Evolutionary conservation across 2,329 filamentous ascomycete species (phyloP), one percentile per base, ranked within the genome.

Genomic region (Nemania abortiva): DNA sequence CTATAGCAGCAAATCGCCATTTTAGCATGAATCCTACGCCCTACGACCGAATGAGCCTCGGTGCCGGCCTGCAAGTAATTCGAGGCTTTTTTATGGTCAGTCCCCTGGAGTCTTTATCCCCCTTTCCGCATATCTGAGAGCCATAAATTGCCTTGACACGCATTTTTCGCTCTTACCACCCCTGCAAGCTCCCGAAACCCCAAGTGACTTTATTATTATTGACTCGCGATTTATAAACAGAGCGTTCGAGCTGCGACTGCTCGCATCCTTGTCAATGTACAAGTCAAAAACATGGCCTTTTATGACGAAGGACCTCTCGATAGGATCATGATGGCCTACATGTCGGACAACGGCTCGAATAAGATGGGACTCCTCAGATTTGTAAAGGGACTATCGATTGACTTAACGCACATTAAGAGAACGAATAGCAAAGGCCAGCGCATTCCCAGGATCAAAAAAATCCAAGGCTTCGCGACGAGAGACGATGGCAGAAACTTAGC

Each of bases 201-300:
- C 2, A 27, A 27, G 24, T 27, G 5, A 27, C 24, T 27, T 27
- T 27, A 27, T 27, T 5, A 27, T 27, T 27, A 27, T 5, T 27
- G 24, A 27, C 24, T 27, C 24, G 2, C 2, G 24, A 2, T 2
- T 27, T 27, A 2, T 27, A 27, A 27, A 27, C 24, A 27, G 24
- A 67, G 65, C 53, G 65, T 63, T 29, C 50, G 65, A 39, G 65
- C 65, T 2, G 65, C 65, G 4, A 67, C 65, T 29, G 52, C 58
- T 63, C 65, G 65, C 5, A 45, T 67, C 29, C 59, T 67, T 5
- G 39, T 67, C 27, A 67, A 67, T 47, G 65, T 67, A 15, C 50
- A 67, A 31, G 65, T 67, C 53, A 67, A 58, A 34, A 57, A 67
- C 29, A 58, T 52, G 39, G 65, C 65, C 27, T 63, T 67, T 34